Percentiles rank a stretch among this genome's conserved stretches.
These are phyloP conservation scores for Crithidia sp. DNA, from an alignment of 208 protist species.

Conservation along the genomic window DNA sequence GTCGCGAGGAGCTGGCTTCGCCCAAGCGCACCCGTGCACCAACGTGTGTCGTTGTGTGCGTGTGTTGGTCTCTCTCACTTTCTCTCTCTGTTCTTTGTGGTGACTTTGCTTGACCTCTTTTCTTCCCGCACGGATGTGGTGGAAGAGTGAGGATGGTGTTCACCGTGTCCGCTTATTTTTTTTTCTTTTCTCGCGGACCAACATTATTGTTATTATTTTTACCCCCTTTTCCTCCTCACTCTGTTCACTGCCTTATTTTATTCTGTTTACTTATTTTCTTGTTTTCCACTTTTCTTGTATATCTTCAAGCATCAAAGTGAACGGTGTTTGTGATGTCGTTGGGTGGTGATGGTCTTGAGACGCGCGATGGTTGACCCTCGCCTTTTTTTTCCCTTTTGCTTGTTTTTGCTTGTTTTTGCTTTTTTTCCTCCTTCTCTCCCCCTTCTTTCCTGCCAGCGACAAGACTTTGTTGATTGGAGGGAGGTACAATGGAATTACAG, in stretches of 20 bases:
- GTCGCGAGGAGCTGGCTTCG: too few relatives aligned
- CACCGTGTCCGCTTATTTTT: neutral
- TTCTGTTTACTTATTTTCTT: constrained; percentile 16
- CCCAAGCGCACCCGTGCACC: too few relatives aligned
- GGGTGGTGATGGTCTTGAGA: too few relatives aligned
- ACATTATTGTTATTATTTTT: neutral
- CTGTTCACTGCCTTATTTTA: constrained; percentile 1
- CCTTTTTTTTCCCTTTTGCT: too few relatives aligned
- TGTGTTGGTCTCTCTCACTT: neutral
- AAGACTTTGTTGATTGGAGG: neutral
- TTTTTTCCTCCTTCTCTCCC: neutral
- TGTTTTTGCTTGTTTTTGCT: neutral
- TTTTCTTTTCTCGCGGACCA: neutral
- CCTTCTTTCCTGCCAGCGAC: too few relatives aligned
- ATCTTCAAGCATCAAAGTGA: neutral
- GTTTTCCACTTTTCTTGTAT: constrained; percentile 14
- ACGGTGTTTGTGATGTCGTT: neutral
- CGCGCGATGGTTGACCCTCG: too few relatives aligned
- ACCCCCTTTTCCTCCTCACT: neutral
- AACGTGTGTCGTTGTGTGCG: neutral
- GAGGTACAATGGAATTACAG: constrained; percentile 3
- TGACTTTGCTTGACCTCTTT: neutral
- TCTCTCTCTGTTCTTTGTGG: neutral
- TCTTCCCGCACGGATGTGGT: too few relatives aligned
- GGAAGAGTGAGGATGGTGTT: neutral